Evolutionary conservation across 352 stramenopile species (phyloP).

Genomic region (Globisporangium sylvaticum): DNA sequence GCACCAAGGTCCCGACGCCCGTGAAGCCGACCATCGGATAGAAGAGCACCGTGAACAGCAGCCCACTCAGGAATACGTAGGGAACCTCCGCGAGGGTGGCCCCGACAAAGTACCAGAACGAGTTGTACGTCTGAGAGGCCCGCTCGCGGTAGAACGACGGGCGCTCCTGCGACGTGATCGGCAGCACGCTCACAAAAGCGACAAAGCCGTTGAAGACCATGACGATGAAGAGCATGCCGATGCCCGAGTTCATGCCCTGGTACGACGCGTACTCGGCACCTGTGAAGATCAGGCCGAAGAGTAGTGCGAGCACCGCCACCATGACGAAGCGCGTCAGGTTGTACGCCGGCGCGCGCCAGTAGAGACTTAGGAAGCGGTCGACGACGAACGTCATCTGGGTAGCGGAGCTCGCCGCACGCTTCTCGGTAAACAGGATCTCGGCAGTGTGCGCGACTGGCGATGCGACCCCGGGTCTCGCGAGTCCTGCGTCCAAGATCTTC

Average conservation of each 20-base stretch:
- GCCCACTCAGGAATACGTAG: slow-evolving; percentile 23
- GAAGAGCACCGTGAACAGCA: slow-evolving; percentile 48
- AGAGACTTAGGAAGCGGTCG: slow-evolving; percentile 17
- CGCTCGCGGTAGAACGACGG: slow-evolving; percentile 50
- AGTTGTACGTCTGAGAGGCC: slow-evolving; percentile 79
- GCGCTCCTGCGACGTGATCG: slow-evolving; percentile 67
- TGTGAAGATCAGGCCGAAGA: slow-evolving; percentile 25
- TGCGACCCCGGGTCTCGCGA: neutral
- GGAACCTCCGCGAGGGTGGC: slow-evolving; percentile 71
- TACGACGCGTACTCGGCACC: slow-evolving; percentile 26
- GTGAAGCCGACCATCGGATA: slow-evolving; percentile 55
- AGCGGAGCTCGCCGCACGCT: slow-evolving; percentile 10
- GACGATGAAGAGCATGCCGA: slow-evolving; percentile 66
- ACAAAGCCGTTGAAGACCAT: slow-evolving; percentile 71
- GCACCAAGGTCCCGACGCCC: slow-evolving; percentile 27
- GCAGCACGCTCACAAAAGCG: slow-evolving; percentile 56
- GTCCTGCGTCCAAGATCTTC: neutral
- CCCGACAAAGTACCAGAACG: slow-evolving; percentile 58
- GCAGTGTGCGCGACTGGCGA: neutral
- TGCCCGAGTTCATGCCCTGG: slow-evolving; percentile 26
- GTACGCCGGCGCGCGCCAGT: slow-evolving; percentile 54
- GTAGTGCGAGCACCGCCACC: slow-evolving; percentile 8
- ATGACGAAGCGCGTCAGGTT: slow-evolving; percentile 54
- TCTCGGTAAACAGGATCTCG: slow-evolving; percentile 15
- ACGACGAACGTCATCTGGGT: slow-evolving; percentile 21